These are phyloP conservation scores for Debaryomyces psychrophilus DNA, from an alignment of 1,139 yeast species.

Conservation along the genomic window DNA sequence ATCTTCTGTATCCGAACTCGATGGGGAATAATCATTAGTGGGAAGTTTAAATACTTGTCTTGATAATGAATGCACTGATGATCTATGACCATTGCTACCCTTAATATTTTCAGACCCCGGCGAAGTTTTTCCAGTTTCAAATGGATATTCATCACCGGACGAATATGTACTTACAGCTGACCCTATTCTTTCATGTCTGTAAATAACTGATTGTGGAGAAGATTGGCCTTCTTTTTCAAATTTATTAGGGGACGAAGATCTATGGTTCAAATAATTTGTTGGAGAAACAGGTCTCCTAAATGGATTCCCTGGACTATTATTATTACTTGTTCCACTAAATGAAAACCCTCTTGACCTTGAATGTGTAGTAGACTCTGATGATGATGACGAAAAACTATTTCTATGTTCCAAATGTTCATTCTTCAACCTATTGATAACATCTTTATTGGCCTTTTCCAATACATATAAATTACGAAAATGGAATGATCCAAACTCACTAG, in stretches of 20 bases:
- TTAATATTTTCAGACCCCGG: slow-evolving; percentile 16
- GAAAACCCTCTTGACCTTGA: slow-evolving; percentile 46
- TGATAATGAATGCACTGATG: slow-evolving; percentile 34
- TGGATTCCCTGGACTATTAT: slow-evolving; percentile 29
- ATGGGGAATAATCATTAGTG: slow-evolving; percentile 57
- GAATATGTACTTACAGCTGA: slow-evolving; percentile 40
- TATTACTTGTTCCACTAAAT: slow-evolving; percentile 24
- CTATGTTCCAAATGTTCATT: slow-evolving; percentile 74
- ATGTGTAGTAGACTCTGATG: slow-evolving; percentile 45
- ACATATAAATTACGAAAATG: slow-evolving; percentile 87
- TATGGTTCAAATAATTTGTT: slow-evolving; percentile 21
- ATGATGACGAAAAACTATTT: slow-evolving; percentile 45
- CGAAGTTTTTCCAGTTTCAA: slow-evolving; percentile 22
- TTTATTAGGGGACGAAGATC: slow-evolving; percentile 34
- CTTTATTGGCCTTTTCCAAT: slow-evolving; percentile 91
- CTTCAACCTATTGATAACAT: slow-evolving; percentile 82
- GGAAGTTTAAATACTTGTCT: slow-evolving; percentile 27
- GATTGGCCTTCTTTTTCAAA: slow-evolving; percentile 16
- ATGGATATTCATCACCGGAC: slow-evolving; percentile 42
- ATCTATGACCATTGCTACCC: slow-evolving; percentile 22
- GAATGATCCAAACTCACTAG: slow-evolving; percentile 88
- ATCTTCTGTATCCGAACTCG: slow-evolving; percentile 74
- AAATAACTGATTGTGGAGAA: slow-evolving; percentile 28
- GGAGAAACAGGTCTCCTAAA: slow-evolving; percentile 46
- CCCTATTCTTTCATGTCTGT: slow-evolving; percentile 37